These are phyloP conservation scores for Tolypocladium album DNA, from an alignment of 2,329 filamentous ascomycete species.

Conservation along the genomic window DNA sequence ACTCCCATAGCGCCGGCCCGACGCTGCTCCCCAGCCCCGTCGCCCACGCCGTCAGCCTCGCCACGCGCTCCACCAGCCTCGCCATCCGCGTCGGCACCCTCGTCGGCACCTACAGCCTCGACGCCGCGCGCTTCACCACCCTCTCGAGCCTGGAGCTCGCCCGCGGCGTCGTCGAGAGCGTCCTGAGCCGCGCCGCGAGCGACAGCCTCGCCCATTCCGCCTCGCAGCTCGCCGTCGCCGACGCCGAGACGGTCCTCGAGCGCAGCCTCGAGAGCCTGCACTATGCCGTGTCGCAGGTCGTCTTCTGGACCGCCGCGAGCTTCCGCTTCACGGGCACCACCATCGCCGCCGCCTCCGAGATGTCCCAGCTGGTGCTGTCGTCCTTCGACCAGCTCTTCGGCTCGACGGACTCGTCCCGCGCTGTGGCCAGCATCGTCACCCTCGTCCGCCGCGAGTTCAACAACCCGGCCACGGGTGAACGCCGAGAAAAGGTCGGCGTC, in stretches of 20 bases:
- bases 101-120: constrained; percentile 40
- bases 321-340: constrained; percentile 48
- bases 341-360: constrained; percentile 41
- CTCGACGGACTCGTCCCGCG: constrained; percentile 57
- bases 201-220: constrained; percentile 34
- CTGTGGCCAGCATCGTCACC: constrained; percentile 56
- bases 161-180: constrained; percentile 41
- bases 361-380: constrained; percentile 46
- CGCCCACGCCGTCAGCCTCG: constrained; percentile 48
- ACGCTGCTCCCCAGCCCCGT: constrained; percentile 48
- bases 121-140: constrained; percentile 44
- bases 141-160: constrained; percentile 47
- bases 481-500: constrained; percentile 49
- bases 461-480: constrained; percentile 47
- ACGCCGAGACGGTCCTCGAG: constrained; percentile 47
- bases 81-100: constrained; percentile 42
- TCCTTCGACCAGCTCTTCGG: constrained; percentile 55
- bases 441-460: constrained; percentile 54
- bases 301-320: constrained; percentile 51
- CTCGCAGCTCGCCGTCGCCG: constrained; percentile 35
- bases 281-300: constrained; percentile 43
- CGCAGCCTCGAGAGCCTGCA: constrained; percentile 45
- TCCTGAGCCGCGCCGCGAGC: constrained; percentile 40
- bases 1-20: constrained; percentile 14
- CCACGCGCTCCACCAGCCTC: constrained; percentile 48